These are phyloP conservation scores for Ustilago esculenta DNA, from an alignment of 1,284 basidiomycete species.

Conservation along the genomic window DNA sequence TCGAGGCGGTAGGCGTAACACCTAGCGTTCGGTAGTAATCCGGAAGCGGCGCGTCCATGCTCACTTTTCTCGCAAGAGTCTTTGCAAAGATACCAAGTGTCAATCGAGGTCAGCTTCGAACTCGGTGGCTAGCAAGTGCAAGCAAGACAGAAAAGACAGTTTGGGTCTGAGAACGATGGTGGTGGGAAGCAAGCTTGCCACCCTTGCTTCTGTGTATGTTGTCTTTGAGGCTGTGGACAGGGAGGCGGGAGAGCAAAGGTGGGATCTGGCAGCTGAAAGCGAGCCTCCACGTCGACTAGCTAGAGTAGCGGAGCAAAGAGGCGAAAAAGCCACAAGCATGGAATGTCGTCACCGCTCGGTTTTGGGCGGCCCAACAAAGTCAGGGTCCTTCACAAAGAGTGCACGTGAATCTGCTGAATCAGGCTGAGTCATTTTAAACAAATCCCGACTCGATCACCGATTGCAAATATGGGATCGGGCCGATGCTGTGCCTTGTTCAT, in stretches of 20 bases:
- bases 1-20: conserved; percentile 73
- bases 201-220: too few species aligned
- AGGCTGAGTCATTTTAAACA: conserved; percentile 36
- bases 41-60: conserved; percentile 51
- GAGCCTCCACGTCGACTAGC: conserved; percentile 4
- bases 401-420: conserved; percentile 42
- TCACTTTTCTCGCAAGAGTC: too few species aligned
- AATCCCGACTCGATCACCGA: not conserved
- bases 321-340: conserved; percentile 1
- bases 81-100: too few species aligned
- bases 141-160: too few species aligned
- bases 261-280: conserved; percentile 12
- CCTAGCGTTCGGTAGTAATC: conserved; percentile 62
- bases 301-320: not conserved
- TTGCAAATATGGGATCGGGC: too few species aligned
- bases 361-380: conserved; percentile 1
- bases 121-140: too few species aligned
- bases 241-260: not conserved
- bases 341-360: conserved; percentile 25
- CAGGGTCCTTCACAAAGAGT: conserved; percentile 5
- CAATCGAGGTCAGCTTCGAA: too few species aligned
- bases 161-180: not conserved
- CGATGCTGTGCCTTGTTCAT: too few species aligned
- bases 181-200: not conserved
- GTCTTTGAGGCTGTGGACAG: too few species aligned